Conservation (phyloP, 1,139 yeast species). For the Dujonia santamariae region DNA sequence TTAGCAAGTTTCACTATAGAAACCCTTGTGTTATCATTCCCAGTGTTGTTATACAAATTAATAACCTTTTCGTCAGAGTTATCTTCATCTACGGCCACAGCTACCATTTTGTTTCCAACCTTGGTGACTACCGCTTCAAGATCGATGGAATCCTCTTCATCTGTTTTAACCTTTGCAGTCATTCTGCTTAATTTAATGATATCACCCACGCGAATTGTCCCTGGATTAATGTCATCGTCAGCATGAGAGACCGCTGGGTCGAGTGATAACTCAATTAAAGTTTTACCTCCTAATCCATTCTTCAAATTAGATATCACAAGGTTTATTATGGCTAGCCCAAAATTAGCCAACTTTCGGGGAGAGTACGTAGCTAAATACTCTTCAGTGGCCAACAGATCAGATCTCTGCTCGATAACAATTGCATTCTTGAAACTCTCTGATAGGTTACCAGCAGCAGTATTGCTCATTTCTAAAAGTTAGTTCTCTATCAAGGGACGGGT, state of each 20-base stretch:
- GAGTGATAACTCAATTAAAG: constrained; percentile 59
- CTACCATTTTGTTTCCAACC: constrained; percentile 41
- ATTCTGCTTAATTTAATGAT: constrained; percentile 54
- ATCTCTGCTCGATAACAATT: constrained; percentile 53
- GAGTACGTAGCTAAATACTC: constrained; percentile 49
- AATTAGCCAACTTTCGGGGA: constrained; percentile 60
- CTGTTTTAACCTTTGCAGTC: constrained; percentile 25
- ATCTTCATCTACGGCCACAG: constrained; percentile 61
- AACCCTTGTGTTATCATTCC: constrained; percentile 37
- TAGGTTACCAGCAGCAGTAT: constrained; percentile 14
- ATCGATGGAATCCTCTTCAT: constrained; percentile 18
- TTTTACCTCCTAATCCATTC: constrained; percentile 81
- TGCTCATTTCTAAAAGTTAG: constrained; percentile 6
- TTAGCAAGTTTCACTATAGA: constrained; percentile 69
- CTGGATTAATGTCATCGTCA: constrained; percentile 43
- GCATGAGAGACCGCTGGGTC: constrained; percentile 52
- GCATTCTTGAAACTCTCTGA: constrained; percentile 49
- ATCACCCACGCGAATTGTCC: constrained; percentile 75
- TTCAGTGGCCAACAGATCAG: constrained; percentile 56
- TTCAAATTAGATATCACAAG: constrained; percentile 56
- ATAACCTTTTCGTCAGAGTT: constrained; percentile 43
- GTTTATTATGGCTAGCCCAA: constrained; percentile 76
- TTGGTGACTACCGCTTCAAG: constrained; percentile 64
- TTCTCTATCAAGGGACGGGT: constrained; percentile 10
- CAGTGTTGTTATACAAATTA: constrained; percentile 42